These are phyloP conservation scores for Solanum microdontum DNA, from an alignment of 257 asterid species.

Conservation along the genomic window DNA sequence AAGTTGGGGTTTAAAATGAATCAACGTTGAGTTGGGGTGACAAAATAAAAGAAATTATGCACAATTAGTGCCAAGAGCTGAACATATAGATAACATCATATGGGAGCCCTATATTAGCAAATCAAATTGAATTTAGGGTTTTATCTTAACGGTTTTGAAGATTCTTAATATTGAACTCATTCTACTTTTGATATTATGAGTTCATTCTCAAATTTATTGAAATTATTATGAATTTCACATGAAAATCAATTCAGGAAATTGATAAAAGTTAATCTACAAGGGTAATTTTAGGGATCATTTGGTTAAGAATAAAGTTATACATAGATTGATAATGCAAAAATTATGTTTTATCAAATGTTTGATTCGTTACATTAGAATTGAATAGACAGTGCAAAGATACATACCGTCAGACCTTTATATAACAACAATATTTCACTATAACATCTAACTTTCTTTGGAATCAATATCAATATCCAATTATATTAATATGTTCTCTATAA, in stretches of 20 bases:
- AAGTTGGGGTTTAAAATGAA: too few relatives aligned
- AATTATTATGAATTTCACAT: background rate
- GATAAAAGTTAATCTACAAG: background rate
- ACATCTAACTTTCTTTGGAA: too few relatives aligned
- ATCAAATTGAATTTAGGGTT: background rate
- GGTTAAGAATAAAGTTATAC: background rate
- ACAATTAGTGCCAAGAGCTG: background rate
- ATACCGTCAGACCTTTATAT: background rate
- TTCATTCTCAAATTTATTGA: background rate
- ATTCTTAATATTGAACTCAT: background rate
- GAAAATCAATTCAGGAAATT: background rate
- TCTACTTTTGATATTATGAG: background rate
- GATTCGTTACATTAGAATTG: background rate
- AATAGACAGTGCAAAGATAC: background rate
- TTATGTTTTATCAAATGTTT: too few relatives aligned
- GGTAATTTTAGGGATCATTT: too few relatives aligned
- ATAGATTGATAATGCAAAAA: background rate
- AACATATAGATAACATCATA: background rate
- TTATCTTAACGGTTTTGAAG: background rate
- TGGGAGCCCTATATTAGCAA: background rate
- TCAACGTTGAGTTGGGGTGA: too few relatives aligned
- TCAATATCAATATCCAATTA: too few relatives aligned
- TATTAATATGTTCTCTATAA: too few relatives aligned
- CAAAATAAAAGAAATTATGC: background rate
- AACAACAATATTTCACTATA: too few relatives aligned